These are phyloP conservation scores for Emericellopsis terricola DNA, from an alignment of 495 filamentous ascomycete genomes.

Conservation along the genomic window DNA sequence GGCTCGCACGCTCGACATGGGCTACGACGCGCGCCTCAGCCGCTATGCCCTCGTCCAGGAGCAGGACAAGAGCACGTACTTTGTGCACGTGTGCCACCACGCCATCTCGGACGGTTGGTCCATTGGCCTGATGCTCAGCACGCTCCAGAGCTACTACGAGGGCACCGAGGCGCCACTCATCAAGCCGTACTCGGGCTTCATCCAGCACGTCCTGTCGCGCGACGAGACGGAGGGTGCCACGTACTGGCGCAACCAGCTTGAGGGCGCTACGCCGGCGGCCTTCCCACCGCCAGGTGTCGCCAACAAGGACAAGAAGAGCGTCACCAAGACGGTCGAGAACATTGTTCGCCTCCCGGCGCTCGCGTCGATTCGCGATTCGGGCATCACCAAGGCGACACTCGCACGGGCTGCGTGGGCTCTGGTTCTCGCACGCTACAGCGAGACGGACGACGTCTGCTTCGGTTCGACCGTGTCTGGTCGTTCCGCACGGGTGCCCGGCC, in stretches of 20 bases:
- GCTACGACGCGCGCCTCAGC: conserved; percentile 6
- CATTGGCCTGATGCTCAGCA: conserved; percentile 2
- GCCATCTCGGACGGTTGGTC: not conserved
- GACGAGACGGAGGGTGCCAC: not conserved
- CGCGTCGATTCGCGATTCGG: not conserved
- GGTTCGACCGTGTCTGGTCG: conserved; percentile 31
- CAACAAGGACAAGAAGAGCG: too few species aligned
- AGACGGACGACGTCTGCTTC: conserved; percentile 25
- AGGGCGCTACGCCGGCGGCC: not conserved
- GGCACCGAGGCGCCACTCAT: not conserved
- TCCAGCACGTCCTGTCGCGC: conserved; percentile 7
- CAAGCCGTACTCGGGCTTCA: conserved; percentile 27
- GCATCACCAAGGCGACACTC: conserved; percentile 17
- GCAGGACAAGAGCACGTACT: conserved; percentile 21
- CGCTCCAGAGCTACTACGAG: conserved; percentile 1
- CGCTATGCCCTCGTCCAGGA: conserved; percentile 15
- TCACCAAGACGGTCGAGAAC: not conserved
- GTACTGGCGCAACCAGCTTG: not conserved
- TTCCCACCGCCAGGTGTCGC: not conserved
- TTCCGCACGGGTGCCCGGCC: conserved; percentile 21
- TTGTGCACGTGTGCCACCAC: conserved; percentile 3
- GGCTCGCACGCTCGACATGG: conserved; percentile 1
- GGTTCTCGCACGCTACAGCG: conserved; percentile 17
- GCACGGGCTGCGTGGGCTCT: conserved; percentile 29
- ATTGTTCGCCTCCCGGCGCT: conserved; percentile 1